Percentiles rank a stretch among this genome's conserved stretches.
phyloP scores from a whole-genome alignment of 805 yeast species.

The Teunomyces cretensis region DNA sequence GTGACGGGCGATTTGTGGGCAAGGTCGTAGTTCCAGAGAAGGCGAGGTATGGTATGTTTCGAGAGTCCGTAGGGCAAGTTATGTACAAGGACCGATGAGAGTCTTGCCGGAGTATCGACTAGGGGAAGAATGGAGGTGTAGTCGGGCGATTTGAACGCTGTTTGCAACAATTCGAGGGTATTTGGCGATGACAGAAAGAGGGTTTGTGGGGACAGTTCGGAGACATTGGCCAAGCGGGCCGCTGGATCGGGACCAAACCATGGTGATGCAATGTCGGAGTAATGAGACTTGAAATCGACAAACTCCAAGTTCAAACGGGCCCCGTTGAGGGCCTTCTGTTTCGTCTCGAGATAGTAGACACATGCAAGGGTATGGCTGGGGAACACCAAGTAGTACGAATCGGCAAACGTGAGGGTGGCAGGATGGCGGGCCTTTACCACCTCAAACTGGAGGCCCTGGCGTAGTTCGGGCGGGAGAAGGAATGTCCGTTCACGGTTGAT shows the following conservation, averaged over 20 bases:
- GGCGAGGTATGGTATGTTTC: slow-evolving; percentile 31
- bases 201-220: not conserved
- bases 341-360: slow-evolving; percentile 50
- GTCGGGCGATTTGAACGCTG: not conserved
- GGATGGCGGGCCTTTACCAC: slow-evolving; percentile 53
- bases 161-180: not conserved
- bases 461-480: slow-evolving; percentile 18
- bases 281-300: slow-evolving; percentile 29
- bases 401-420: slow-evolving; percentile 40
- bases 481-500: slow-evolving; percentile 29
- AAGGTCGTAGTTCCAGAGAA: slow-evolving; percentile 53
- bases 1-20: slow-evolving; percentile 21
- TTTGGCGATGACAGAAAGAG: not conserved
- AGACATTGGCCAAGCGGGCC: not conserved
- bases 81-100: slow-evolving; percentile 35
- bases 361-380: slow-evolving; percentile 48
- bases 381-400: slow-evolving; percentile 56
- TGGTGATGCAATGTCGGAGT: slow-evolving; percentile 32
- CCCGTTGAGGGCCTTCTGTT: slow-evolving; percentile 52
- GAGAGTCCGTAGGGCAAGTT: slow-evolving; percentile 49
- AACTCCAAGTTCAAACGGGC: slow-evolving; percentile 46
- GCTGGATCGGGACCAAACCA: slow-evolving; percentile 13
- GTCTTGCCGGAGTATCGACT: slow-evolving; percentile 14
- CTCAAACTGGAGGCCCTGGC: slow-evolving; percentile 31
- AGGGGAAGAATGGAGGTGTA: not conserved